A percentile compares a stretch with the other conserved stretches of the same genome.
These are phyloP conservation scores for Suillus weaverae DNA, from an alignment of 768 basidiomycete genomes.

Conservation along the genomic window DNA sequence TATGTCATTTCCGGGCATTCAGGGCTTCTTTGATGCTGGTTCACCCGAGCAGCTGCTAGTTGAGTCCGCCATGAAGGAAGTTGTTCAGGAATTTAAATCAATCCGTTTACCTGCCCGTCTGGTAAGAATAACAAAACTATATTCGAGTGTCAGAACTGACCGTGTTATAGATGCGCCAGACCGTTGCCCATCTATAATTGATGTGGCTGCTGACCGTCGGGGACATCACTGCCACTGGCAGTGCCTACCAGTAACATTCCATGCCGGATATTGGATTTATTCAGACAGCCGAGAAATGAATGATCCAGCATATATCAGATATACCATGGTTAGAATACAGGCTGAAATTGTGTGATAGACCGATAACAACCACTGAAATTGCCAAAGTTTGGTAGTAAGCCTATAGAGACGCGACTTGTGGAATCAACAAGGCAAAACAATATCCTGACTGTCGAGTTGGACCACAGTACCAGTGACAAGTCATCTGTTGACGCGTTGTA, in stretches of 20 bases:
- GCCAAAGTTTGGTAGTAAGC: not conserved
- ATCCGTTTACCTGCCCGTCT: slow-evolving; percentile 14
- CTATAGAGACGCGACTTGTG: not conserved
- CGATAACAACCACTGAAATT: not conserved
- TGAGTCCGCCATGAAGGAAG: slow-evolving; percentile 22
- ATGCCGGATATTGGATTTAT: not conserved
- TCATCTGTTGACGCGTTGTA: slow-evolving; percentile 17
- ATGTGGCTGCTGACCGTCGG: not conserved
- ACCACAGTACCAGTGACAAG: slow-evolving; percentile 7
- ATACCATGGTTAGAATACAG: not conserved
- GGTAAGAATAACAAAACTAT: not conserved
- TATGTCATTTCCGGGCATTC: slow-evolving; percentile 21
- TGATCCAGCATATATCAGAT: not conserved
- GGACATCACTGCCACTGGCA: not conserved
- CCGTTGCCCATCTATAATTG: not conserved
- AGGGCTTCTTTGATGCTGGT: slow-evolving; percentile 32
- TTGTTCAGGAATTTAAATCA: slow-evolving; percentile 23
- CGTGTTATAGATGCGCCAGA: not conserved
- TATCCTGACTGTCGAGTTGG: slow-evolving; percentile 15
- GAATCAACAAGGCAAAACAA: slow-evolving; percentile 36
- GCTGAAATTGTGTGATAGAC: not conserved
- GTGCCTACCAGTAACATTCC: not conserved
- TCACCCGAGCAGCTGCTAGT: slow-evolving; percentile 27
- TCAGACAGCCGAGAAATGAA: not conserved
- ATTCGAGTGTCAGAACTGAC: not conserved